Evolutionary conservation across 2,329 filamentous ascomycete genomes (phyloP).

Genomic region (Plenodomus biglobosus): DNA sequence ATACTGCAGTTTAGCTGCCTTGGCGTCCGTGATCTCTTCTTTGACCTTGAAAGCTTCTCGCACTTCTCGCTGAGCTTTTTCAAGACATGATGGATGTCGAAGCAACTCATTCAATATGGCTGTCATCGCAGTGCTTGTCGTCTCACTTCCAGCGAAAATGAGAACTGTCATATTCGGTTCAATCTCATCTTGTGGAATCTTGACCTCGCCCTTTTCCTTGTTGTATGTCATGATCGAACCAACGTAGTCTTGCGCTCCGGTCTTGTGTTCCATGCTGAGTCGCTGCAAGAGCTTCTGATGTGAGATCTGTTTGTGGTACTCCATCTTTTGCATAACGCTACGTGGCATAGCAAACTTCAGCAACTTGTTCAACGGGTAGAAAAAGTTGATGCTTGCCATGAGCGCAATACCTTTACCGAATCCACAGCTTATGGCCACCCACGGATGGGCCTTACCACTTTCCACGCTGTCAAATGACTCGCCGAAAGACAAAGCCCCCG

Average conservation of each 20-base stretch:
- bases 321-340: slow-evolving; percentile 22
- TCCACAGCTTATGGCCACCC: slow-evolving; percentile 37
- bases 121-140: slow-evolving; percentile 44
- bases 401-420: slow-evolving; percentile 34
- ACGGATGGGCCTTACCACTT: slow-evolving; percentile 42
- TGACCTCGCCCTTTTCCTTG: slow-evolving; percentile 19
- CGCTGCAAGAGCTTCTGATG: slow-evolving; percentile 22
- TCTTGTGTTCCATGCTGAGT: slow-evolving; percentile 26
- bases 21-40: slow-evolving; percentile 24
- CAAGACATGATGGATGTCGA: slow-evolving; percentile 29
- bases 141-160: slow-evolving; percentile 50
- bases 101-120: slow-evolving; percentile 40
- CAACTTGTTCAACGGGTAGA: slow-evolving; percentile 27
- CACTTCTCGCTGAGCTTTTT: slow-evolving; percentile 28
- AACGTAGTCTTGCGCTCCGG: no score
- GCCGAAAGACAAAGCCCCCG: slow-evolving; percentile 55
- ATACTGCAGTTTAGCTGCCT: slow-evolving; percentile 24
- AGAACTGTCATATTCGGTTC: slow-evolving; percentile 44
- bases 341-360: slow-evolving; percentile 29
- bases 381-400: slow-evolving; percentile 31
- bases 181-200: no score
- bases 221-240: no score
- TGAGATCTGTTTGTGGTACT: no score
- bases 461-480: slow-evolving; percentile 49
- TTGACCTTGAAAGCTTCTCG: slow-evolving; percentile 24